phyloP scores from a whole-genome alignment of 306 rosid species.

The Vachellia collinsii region DNA sequence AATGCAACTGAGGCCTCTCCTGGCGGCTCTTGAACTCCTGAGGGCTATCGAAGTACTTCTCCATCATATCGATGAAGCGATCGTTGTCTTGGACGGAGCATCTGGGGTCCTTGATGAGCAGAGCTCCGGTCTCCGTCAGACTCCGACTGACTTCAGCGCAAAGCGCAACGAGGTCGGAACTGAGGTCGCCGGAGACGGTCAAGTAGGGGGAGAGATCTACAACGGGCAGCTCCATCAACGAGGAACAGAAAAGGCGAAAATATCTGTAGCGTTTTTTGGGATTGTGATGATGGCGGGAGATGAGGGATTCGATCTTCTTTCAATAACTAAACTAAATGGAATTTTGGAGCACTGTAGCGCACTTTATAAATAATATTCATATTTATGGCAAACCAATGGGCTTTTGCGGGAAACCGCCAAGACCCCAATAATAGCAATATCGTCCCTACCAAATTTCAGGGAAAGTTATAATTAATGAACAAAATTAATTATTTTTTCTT shows the following conservation, averaged over 20 bases:
- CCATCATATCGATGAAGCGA: slow-evolving; percentile 97
- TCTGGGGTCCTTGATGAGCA: slow-evolving; percentile 80
- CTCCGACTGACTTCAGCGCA: slow-evolving; percentile 75
- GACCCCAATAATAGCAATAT: no score
- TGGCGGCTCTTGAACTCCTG: slow-evolving; percentile 70
- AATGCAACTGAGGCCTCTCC: slow-evolving; percentile 84
- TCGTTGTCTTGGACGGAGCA: slow-evolving; percentile 83
- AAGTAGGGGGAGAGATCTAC: slow-evolving; percentile 70
- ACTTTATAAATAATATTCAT: no score
- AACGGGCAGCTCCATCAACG: slow-evolving; percentile 71
- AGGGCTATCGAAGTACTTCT: slow-evolving; percentile 69
- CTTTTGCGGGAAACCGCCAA: no score
- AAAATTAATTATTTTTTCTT: no score
- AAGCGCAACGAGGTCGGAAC: slow-evolving; percentile 32
- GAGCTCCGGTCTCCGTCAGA: slow-evolving; percentile 85
- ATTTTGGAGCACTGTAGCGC: background rate
- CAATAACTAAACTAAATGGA: no score
- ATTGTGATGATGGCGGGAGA: slow-evolving; percentile 33
- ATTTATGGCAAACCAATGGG: no score
- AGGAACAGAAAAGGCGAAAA: background rate
- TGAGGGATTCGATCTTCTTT: background rate
- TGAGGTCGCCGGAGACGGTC: slow-evolving; percentile 33
- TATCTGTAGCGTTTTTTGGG: background rate
- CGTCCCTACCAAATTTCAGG: no score
- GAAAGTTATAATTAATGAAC: no score